These are phyloP conservation scores for Stagonosporopsis tanaceti DNA, from an alignment of 2,329 filamentous ascomycete genomes.

Conservation along the genomic window DNA sequence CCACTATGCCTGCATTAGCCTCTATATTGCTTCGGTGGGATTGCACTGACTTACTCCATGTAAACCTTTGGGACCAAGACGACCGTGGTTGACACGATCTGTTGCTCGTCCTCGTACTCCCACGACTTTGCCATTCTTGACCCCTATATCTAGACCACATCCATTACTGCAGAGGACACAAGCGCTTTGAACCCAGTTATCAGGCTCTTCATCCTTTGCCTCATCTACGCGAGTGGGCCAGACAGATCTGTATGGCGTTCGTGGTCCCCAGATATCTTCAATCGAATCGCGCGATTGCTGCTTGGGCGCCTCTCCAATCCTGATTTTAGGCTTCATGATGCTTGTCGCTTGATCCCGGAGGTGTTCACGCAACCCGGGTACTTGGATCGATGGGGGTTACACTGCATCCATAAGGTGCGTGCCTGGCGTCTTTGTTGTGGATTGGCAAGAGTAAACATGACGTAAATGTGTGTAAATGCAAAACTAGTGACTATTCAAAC, in stretches of 20 bases:
- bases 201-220: constrained; percentile 8
- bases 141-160: constrained; percentile 7
- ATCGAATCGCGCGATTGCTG: constrained; percentile 11
- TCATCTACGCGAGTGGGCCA: constrained; percentile 15
- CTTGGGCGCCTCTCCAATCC: constrained; percentile 11
- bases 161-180: constrained; percentile 13
- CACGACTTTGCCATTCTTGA: constrained; percentile 8
- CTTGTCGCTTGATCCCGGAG: neutral
- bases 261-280: constrained; percentile 13
- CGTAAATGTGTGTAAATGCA: constrained; percentile 10
- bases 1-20: constrained; percentile 2
- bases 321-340: constrained; percentile 9
- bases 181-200: constrained; percentile 13
- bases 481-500: neutral
- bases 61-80: constrained; percentile 6
- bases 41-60: constrained; percentile 1
- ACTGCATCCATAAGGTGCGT: constrained; percentile 5
- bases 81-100: constrained; percentile 10
- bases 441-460: constrained; percentile 5
- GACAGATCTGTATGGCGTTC: constrained; percentile 4
- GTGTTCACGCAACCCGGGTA: neutral
- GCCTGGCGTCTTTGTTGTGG: constrained; percentile 3
- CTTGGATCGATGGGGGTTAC: neutral
- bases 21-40: too few relatives aligned
- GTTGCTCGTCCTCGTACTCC: constrained; percentile 10